Evolutionary conservation across 164 flowering plant species (phyloP), one percentile per base, ranked within the genome.

Genomic region (Vitis rotundifolia): DNA sequence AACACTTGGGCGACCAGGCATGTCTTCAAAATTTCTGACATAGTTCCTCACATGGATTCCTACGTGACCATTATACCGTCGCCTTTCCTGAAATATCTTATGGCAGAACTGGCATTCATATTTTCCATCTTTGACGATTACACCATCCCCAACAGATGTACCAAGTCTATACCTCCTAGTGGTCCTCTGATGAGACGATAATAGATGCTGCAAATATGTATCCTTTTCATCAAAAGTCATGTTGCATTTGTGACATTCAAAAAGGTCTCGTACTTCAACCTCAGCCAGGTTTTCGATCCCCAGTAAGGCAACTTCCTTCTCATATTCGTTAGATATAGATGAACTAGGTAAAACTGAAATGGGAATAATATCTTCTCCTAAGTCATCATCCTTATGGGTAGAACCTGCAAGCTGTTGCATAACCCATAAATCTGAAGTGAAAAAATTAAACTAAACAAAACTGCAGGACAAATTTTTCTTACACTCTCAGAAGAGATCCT

Each of bases 41-140:
- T 78, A 77, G 75, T 81, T 84, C 63, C 85, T 86, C 62, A 88
- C 89, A 73, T 92, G 96, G 49, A 79, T 76, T 19, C 92, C 97
- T 6, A 91, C 94, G 86, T 93, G 94, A 62, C 92, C 87, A 81
- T 82, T 86, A 68, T 89, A 89, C 11, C 87, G 86, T 26, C 82
- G 87, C 77, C 82, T 82, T 79, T 91, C 94, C 10, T 79, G 71
- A 73, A 92, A 91, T 56, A 83, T 77, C 69, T 87, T 87, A 64
- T 89, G 93, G 75, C 98, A 92, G 73, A 91, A 81, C 75, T 91
- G 93, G 77, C 98, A 88, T 78, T 89, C 90, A 73, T 66, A 90
- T 70, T 86, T 89, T 55, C 93, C 94, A 77, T 85, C 88, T 73
- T 73, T 85, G 50, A 90, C 71, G 66, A 90, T 86, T 53, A 90